Evolutionary conservation across 352 stramenopile species (phyloP).

Genomic region (Pythium rhizo-oryzae): DNA sequence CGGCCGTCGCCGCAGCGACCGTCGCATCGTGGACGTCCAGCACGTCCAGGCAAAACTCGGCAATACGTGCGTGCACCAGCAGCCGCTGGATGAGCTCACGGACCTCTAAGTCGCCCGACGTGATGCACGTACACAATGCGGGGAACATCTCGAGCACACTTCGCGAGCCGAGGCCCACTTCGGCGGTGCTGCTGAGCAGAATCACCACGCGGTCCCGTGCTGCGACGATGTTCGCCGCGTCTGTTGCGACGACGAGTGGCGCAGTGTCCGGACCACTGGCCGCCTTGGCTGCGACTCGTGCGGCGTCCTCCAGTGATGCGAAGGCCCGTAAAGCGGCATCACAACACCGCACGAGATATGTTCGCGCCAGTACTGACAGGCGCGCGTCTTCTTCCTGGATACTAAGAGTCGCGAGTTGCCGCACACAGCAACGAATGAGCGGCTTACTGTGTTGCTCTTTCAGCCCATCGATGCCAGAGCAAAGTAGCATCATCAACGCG

Average conservation of each 20-base stretch:
- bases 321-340: conserved; percentile 54
- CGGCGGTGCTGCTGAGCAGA: conserved; percentile 55
- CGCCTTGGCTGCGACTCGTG: neutral
- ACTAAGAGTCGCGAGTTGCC: conserved; percentile 72
- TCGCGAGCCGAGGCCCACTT: conserved; percentile 55
- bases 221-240: conserved; percentile 27
- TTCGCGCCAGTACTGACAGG: conserved; percentile 46
- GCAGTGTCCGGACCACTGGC: neutral
- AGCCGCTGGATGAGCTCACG: conserved; percentile 69
- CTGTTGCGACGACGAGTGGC: neutral
- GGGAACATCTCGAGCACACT: conserved; percentile 78
- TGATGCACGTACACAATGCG: conserved; percentile 78
- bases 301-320: conserved; percentile 42
- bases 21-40: conserved; percentile 27
- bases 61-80: conserved; percentile 53
- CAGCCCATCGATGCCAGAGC: conserved; percentile 54
- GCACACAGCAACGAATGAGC: conserved; percentile 74
- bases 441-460: conserved; percentile 52
- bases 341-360: conserved; percentile 65
- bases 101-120: conserved; percentile 62
- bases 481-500: conserved; percentile 61
- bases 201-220: conserved; percentile 69
- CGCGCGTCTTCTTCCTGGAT: conserved; percentile 61
- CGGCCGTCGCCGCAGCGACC: conserved; percentile 8
- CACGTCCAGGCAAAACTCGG: conserved; percentile 47